Conservation (phyloP, 2,329 filamentous ascomycete species). For the Madurella fahalii region DNA sequence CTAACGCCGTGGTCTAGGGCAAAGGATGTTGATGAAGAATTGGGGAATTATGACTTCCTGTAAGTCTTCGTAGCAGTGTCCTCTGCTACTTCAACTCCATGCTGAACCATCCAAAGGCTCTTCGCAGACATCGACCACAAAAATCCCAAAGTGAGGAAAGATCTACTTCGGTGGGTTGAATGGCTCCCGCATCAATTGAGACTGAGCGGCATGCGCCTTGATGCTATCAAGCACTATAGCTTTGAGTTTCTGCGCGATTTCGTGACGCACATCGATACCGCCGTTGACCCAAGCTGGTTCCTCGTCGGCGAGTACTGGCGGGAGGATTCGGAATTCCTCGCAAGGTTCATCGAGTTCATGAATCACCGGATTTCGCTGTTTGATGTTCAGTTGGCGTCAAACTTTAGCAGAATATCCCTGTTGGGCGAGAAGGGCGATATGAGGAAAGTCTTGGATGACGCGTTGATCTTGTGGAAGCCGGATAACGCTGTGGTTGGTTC, state of each 20-base stretch:
- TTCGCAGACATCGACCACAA: constrained; percentile 34
- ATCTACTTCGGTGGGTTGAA: constrained; percentile 32
- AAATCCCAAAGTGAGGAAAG: constrained; percentile 31
- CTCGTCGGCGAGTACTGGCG: constrained; percentile 69
- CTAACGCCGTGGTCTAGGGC: constrained; percentile 35
- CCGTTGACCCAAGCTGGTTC: constrained; percentile 51
- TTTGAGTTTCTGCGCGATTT: constrained; percentile 31
- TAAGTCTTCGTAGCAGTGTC: constrained; percentile 13
- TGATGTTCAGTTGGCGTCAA: constrained; percentile 63
- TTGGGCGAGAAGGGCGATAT: constrained; percentile 32
- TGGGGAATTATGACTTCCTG: constrained; percentile 57
- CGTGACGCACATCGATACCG: constrained; percentile 25
- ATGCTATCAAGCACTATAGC: constrained; percentile 37
- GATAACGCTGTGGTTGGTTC: constrained; percentile 52
- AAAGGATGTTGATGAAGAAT: constrained; percentile 48
- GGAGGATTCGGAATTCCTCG: constrained; percentile 51
- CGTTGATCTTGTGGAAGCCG: constrained; percentile 50
- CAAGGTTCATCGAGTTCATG: constrained; percentile 54
- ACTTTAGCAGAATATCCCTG: constrained; percentile 57
- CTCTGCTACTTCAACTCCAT: not conserved
- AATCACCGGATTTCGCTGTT: constrained; percentile 55
- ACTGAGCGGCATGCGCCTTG: constrained; percentile 33
- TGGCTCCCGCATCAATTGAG: constrained; percentile 31
- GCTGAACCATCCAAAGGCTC: constrained; percentile 26
- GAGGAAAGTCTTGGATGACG: constrained; percentile 55